phyloP scores from a whole-genome alignment of 2,329 filamentous ascomycete species.

The Alternaria dauci region DNA sequence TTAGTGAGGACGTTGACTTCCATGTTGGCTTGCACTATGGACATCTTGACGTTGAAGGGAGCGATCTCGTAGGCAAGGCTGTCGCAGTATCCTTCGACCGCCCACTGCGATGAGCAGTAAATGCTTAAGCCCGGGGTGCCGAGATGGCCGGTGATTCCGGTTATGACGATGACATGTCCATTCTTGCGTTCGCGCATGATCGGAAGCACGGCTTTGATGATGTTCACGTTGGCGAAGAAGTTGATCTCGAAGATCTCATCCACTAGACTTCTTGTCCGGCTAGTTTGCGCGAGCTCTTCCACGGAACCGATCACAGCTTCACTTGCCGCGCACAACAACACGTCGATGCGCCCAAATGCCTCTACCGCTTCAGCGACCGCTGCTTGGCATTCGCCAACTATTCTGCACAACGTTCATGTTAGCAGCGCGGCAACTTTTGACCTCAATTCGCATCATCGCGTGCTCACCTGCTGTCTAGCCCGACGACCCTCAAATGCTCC shows the following conservation, averaged over 20 bases:
- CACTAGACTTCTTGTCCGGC: conserved; percentile 77
- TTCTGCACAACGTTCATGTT: conserved; percentile 47
- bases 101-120: conserved; percentile 93
- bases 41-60: conserved; percentile 96
- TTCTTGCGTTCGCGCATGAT: conserved; percentile 80
- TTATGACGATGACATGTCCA: conserved; percentile 89
- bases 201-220: conserved; percentile 88
- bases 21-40: conserved; percentile 93
- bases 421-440: conserved; percentile 1
- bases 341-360: conserved; percentile 86
- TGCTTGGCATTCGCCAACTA: conserved; percentile 77
- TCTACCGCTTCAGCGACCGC: conserved; percentile 87
- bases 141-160: conserved; percentile 89
- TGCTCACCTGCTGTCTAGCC: conserved; percentile 63
- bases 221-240: conserved; percentile 95
- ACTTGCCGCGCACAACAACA: conserved; percentile 87
- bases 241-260: conserved; percentile 93
- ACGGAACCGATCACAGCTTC: conserved; percentile 91
- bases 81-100: conserved; percentile 94
- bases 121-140: conserved; percentile 90
- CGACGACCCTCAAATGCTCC: conserved; percentile 73
- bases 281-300: conserved; percentile 82
- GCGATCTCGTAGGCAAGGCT: conserved; percentile 92
- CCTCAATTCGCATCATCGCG: conserved; percentile 11
- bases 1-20: conserved; percentile 90